phyloP scores from a whole-genome alignment of 441 rosid species.

The California macrophylla region DNA sequence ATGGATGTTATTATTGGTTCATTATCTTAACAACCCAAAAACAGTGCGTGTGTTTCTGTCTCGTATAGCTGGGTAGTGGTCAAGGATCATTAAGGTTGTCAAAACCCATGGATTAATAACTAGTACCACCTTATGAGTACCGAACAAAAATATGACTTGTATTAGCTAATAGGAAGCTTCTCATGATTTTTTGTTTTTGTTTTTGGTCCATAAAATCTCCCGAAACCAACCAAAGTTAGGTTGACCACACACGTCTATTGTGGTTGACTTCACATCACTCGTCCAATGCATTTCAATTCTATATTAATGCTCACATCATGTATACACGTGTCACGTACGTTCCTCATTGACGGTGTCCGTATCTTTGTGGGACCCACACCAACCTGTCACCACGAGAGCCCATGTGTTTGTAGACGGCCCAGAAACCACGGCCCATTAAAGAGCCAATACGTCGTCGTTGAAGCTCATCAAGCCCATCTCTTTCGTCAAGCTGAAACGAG shows the following conservation, averaged over 20 bases:
- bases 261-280: neutral
- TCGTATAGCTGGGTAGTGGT: no score
- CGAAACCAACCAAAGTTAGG: neutral
- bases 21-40: no score
- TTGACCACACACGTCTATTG: neutral
- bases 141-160: neutral
- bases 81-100: neutral
- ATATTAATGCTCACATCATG: neutral
- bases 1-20: neutral
- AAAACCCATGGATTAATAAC: no score
- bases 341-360: neutral
- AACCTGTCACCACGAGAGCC: neutral
- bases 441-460: neutral
- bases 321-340: neutral
- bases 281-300: neutral
- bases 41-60: no score
- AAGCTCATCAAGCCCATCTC: neutral
- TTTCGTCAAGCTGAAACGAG: neutral
- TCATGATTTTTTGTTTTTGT: no score
- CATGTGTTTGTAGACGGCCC: neutral
- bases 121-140: no score
- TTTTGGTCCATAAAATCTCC: neutral
- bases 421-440: neutral
- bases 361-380: slow-evolving; percentile 1
- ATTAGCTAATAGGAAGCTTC: neutral